Base-by-base conservation (phyloP, 2,329 filamentous ascomycete species). In the Anisogramma anomala region DNA sequence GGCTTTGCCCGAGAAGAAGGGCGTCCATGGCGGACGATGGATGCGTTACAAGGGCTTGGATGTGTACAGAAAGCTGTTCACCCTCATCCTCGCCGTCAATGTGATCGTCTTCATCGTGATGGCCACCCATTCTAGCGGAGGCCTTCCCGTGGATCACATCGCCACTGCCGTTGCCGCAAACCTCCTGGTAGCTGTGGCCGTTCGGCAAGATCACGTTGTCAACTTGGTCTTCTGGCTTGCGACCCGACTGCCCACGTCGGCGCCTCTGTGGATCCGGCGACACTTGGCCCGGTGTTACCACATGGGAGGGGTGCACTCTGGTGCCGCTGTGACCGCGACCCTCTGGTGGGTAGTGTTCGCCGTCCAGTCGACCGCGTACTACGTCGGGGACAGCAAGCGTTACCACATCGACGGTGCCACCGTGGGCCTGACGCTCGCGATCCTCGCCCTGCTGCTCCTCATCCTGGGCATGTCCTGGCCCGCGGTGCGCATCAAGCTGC, bases 391-490 rank as follows among this genome's bases (percentile, higher is more conserved):
- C 39, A 34, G 15, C 33, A 9, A 31, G n/a, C n/a, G 57, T 43
- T 48, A 51, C 46, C 54, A 51, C 49, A 41, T 53, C 49, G 9
- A 23, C 9, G 22, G 22, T 9, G 56, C 61, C 33, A 60, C 58
- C 10, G 52, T 61, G 25, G 62, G 68, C 10, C 57, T 82, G 19
- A 70, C 74, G 10, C 79, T 73, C 35, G 20, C 46, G 53, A 53
- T 77, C 30, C 66, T 84, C 30, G 63, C 74, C 33, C 55, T 62
- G 2, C 64, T 84, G 37, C 66, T 83, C 49, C 52, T 73, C 41
- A 79, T 86, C 52, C 66, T 82, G 37, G 60, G 64, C 34, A 72
- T 77, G 38, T 78, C 83, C 2, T 71, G 79, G 55, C 82, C 83
- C 3, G 55, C 58, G 8, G 66, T 86, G 49, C 75, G 83, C 17